These are phyloP conservation scores for Apium graveolens DNA, from an alignment of 129 eudicot genomes.

Conservation along the genomic window DNA sequence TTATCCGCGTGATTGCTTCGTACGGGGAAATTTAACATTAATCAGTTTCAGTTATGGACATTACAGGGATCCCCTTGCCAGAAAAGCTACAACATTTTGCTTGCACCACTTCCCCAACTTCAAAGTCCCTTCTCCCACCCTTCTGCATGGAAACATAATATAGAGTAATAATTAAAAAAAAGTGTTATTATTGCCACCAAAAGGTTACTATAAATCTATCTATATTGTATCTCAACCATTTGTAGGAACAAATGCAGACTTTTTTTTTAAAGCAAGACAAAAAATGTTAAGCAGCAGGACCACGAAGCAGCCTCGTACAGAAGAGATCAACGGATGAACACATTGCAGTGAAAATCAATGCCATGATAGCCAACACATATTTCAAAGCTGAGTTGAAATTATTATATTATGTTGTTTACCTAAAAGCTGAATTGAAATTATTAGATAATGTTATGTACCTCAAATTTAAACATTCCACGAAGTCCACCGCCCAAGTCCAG, in stretches of 20 bases:
- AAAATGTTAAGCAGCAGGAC: background rate
- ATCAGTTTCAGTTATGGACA: slow-evolving; percentile 40
- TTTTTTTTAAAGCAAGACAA: background rate
- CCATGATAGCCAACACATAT: background rate
- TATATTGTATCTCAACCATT: background rate
- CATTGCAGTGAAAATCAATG: background rate
- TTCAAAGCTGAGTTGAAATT: background rate
- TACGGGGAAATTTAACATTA: slow-evolving; percentile 10
- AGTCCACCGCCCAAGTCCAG: slow-evolving; percentile 84
- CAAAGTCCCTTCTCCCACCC: slow-evolving; percentile 33
- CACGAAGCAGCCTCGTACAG: background rate
- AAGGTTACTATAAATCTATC: background rate
- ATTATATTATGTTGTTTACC: background rate
- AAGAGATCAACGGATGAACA: background rate
- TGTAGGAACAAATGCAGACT: background rate
- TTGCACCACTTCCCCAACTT: slow-evolving; percentile 48
- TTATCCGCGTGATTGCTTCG: background rate
- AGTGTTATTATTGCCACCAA: background rate
- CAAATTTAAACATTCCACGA: slow-evolving; percentile 71
- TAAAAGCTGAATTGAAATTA: background rate
- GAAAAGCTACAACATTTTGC: slow-evolving; percentile 60
- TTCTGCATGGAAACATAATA: slow-evolving; percentile 28
- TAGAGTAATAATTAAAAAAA: background rate
- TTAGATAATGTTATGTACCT: slow-evolving; percentile 34
- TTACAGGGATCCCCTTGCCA: slow-evolving; percentile 66